phyloP scores from a whole-genome alignment of 805 yeast genomes.

The Suhomyces vadensis region DNA sequence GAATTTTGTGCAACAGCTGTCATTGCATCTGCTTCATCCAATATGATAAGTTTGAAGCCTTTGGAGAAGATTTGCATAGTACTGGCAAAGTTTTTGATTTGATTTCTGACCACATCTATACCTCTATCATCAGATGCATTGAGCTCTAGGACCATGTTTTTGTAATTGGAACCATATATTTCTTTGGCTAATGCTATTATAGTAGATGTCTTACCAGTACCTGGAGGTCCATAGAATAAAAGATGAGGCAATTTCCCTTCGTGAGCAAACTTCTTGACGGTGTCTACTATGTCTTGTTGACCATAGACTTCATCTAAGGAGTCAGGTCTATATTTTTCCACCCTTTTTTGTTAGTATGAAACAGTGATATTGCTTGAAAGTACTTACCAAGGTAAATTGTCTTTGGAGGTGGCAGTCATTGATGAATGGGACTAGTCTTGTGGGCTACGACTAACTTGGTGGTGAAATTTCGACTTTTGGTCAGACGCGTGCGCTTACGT shows the following conservation, averaged over 20 bases:
- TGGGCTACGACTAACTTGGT: background rate
- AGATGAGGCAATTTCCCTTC: constrained; percentile 88
- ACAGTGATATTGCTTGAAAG: background rate
- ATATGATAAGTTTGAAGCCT: constrained; percentile 85
- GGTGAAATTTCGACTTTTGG: background rate
- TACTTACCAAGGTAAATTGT: constrained; percentile 17
- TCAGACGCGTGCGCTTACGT: constrained; percentile 1
- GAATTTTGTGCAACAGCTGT: constrained; percentile 85
- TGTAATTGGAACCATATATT: constrained; percentile 77
- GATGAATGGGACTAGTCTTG: too few relatives aligned
- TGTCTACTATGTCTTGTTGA: constrained; percentile 80
- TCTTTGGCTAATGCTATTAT: constrained; percentile 85
- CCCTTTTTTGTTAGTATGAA: constrained; percentile 52
- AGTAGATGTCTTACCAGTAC: constrained; percentile 90
- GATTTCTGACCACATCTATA: constrained; percentile 96
- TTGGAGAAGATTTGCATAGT: constrained; percentile 88
- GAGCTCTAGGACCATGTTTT: constrained; percentile 88
- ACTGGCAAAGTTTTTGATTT: constrained; percentile 93
- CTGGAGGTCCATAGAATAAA: constrained; percentile 93
- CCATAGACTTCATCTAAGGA: constrained; percentile 87
- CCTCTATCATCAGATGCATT: constrained; percentile 98
- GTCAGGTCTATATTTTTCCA: constrained; percentile 91
- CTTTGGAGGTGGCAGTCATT: constrained; percentile 7
- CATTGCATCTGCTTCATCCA: constrained; percentile 97
- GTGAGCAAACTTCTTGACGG: constrained; percentile 80